Evolutionary conservation across 2,329 filamentous ascomycete species (phyloP).

Genomic region (Helicocarpus griseus): DNA sequence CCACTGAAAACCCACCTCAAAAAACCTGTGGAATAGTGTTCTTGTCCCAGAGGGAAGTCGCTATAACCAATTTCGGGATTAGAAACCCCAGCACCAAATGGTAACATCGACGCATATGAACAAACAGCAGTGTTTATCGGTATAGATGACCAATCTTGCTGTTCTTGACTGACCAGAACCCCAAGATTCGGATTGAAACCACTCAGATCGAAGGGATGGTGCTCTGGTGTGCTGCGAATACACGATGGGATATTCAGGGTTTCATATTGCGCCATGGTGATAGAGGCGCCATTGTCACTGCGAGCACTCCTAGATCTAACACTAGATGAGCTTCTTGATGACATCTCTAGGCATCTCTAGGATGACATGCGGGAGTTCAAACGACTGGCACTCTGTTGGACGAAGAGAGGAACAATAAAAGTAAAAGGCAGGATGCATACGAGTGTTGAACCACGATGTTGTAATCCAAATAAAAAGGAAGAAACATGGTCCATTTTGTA

Average conservation of each 20-base stretch:
- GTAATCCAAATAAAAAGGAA: not conserved
- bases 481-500: not conserved
- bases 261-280: constrained; percentile 6
- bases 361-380: not conserved
- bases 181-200: constrained; percentile 2
- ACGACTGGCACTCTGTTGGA: not conserved
- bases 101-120: not conserved
- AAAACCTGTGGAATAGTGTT: not conserved
- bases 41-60: not conserved
- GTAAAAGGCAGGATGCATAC: not conserved
- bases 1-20: not conserved
- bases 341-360: no score
- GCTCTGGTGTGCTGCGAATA: constrained; percentile 6
- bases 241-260: constrained; percentile 7
- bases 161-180: not conserved
- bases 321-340: constrained; percentile 30
- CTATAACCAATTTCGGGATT: not conserved
- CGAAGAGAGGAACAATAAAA: not conserved
- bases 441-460: not conserved
- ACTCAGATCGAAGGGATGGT: constrained; percentile 4
- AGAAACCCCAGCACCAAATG: not conserved
- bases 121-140: not conserved
- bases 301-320: constrained; percentile 18
- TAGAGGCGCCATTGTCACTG: constrained; percentile 3
- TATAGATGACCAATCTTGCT: not conserved